Evolutionary conservation across 768 basidiomycete genomes (phyloP), one percentile per base, ranked within the genome.

Genomic region (Kwoniella dendrophila): DNA sequence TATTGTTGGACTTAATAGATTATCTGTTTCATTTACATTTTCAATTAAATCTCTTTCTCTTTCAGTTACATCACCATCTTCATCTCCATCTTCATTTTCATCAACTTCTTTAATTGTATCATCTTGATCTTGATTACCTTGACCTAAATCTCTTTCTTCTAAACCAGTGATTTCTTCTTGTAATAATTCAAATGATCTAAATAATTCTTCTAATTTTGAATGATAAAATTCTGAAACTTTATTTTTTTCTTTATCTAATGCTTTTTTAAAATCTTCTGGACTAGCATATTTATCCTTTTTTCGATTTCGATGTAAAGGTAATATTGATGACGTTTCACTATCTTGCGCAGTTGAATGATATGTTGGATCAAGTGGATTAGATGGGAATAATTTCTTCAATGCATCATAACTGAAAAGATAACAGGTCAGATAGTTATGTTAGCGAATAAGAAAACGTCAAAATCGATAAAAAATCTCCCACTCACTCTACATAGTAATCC

Each of bases 151-250:
- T 3, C 75, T 65, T n/a, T 80, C 78, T 56, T 80, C 78, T 12
- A 79, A 53, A 5, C 70, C 62, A 26, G 72, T 69, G 20, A 82
- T 64, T 47, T 81, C 81, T 16, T 72, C 71, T 43, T 73, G 66
- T n/a, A 82, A 59, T 16, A 64, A 49, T 16, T 72, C 71, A 34
- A 73, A 74, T 16, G 77, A 67, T 27, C 63, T 61, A 29, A 70
- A 50, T 20, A 96, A 80, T 50, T 93, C 89, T 45, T 82, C 84
- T 72, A 90, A 87, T 78, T 94, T 90, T 1, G 78, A 71, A 48
- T 84, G 83, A 77, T 97, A 98, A 77, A 98, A 98, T 0, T 81
- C 55, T 22, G 82, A 80, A 18, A 97, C 87, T 83, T 93, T 96
- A 72, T 83, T 82, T 30, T 94, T 82, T 72, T 99, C 93, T 63